A percentile compares a stretch with the other conserved stretches of the same genome.
These are phyloP conservation scores for Amaranthus tricolor DNA, from an alignment of 179 eudicot genomes.

Conservation along the genomic window DNA sequence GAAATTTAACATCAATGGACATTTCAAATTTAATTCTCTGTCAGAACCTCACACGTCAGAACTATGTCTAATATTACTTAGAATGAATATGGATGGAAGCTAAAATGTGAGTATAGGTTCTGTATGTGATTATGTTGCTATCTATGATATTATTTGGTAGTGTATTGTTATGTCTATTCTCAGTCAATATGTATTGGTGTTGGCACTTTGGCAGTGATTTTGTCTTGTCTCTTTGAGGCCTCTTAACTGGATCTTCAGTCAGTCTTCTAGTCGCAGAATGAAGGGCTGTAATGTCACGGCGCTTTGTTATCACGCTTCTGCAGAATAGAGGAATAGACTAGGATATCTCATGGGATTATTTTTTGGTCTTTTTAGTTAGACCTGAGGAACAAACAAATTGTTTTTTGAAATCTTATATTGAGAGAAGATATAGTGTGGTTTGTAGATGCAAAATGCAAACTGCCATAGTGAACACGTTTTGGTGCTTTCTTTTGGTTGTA, in stretches of 20 bases:
- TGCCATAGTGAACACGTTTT: neutral
- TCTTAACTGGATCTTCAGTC: neutral
- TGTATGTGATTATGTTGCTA: no score
- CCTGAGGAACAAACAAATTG: neutral
- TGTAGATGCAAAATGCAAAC: neutral
- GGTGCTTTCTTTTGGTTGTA: neutral
- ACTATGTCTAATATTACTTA: no score
- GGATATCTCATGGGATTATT: neutral
- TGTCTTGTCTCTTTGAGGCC: neutral
- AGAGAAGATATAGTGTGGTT: neutral
- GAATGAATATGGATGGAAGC: neutral
- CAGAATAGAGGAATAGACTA: no score
- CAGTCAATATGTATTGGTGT: neutral
- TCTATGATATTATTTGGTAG: neutral
- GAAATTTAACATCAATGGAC: neutral
- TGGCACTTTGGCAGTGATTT: neutral
- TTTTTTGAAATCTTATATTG: neutral
- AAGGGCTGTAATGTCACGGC: neutral
- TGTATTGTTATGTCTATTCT: neutral
- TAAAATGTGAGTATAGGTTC: neutral
- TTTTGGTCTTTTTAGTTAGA: neutral
- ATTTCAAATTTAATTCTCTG: neutral
- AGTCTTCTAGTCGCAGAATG: neutral
- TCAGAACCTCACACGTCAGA: no score
- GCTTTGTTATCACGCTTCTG: neutral